Evolutionary conservation across 148 eudicot species (phyloP), one percentile per base, ranked within the genome.

Genomic region (Heliosperma pusillum): DNA sequence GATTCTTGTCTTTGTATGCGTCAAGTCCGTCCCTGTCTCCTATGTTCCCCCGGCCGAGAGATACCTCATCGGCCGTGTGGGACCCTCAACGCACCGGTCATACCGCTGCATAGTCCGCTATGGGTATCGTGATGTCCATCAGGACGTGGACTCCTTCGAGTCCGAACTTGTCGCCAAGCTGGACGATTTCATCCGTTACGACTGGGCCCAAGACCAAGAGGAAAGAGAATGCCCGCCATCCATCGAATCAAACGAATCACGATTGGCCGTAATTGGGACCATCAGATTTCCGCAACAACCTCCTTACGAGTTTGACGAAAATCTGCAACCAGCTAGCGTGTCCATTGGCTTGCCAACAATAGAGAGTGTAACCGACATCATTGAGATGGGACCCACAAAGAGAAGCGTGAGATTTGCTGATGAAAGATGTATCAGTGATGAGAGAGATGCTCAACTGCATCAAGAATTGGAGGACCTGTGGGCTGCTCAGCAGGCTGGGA

Each of bases 111-210:
- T 93, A 16, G 86, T 93, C 15, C 94, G 98, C 0, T 91, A 93
- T 30, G 98, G 98, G 3, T 93, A 93, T 83, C 94, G 98, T 29
- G 98, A 93, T 22, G 91, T 89, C 60, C 98, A 93, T 82, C 97
- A 91, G 78, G 98, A 93, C 17, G 86, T 91, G 2, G 88, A 91
- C 77, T 91, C 97, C 15, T 93, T 93, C 12, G 98, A 93, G 80
- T 73, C 94, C 4, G 90, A 93, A 79, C 97, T 93, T 19, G 85
- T 86, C 19, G 72, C 81, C 29, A 85, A 74, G 81, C 81, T 93
- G 56, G 87, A 86, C 0, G 86, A 87, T 64, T 93, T 93, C 83
- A 91, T 93, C 66, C 82, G 85, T 15, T 91, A 87, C 47, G 93
- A 91, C 61, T 88, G 91, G 90, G 79, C 74, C 71, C 78, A 80